Conservation (phyloP, 2,329 filamentous ascomycete species). For the Apiospora kogelbergensis region DNA sequence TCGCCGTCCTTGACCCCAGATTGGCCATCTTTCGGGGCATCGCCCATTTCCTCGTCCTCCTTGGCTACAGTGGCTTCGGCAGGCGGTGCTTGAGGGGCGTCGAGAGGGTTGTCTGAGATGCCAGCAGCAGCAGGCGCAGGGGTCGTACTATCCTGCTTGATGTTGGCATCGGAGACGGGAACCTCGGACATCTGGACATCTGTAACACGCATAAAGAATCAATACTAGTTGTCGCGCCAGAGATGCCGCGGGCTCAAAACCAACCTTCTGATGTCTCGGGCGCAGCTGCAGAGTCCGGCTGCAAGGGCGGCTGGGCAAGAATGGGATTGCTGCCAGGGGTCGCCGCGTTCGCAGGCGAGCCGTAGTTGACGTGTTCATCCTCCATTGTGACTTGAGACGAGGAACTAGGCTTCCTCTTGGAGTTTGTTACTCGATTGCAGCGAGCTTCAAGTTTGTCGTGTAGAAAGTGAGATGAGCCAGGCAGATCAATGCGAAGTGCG, state of each 20-base stretch:
- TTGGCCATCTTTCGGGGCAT: constrained; percentile 52
- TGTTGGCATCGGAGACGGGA: constrained; percentile 43
- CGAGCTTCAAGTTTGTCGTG: neutral
- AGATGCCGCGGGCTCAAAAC: constrained; percentile 14
- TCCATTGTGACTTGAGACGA: constrained; percentile 46
- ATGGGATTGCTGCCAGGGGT: constrained; percentile 58
- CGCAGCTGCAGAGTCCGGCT: constrained; percentile 39
- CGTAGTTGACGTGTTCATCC: constrained; percentile 55
- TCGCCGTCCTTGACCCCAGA: constrained; percentile 43
- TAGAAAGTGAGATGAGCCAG: neutral
- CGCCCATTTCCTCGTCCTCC: constrained; percentile 82
- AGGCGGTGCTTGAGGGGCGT: constrained; percentile 65
- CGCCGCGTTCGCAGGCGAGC: constrained; percentile 55
- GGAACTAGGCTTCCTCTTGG: neutral
- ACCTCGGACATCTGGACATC: constrained; percentile 66
- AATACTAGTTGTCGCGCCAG: neutral
- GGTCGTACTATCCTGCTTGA: constrained; percentile 63
- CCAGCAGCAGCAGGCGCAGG: constrained; percentile 48
- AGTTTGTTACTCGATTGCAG: neutral
- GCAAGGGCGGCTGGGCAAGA: constrained; percentile 54
- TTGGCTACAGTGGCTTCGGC: constrained; percentile 59
- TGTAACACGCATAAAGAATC: constrained; percentile 31
- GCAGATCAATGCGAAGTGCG: constrained; percentile 1
- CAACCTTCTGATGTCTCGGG: constrained; percentile 48
- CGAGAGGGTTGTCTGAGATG: constrained; percentile 62